Evolutionary conservation across 495 filamentous ascomycete genomes (phyloP), one percentile per base, ranked within the genome.

Genomic region (Trichoderma reesei): DNA sequence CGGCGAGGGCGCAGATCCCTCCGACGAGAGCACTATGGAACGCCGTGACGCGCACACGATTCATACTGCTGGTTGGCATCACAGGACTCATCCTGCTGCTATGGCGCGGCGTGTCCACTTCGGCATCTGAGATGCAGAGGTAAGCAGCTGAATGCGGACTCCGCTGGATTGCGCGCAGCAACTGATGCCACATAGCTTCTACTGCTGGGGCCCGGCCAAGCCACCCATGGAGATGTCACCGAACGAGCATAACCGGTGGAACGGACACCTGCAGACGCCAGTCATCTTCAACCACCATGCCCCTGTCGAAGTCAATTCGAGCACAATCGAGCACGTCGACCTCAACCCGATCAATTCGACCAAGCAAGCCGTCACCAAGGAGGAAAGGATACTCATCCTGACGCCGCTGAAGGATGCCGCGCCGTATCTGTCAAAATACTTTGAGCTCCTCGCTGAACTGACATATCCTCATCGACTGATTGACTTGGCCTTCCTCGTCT

Each of bases 391-490:
- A n/a, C 86, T 98, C 59, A 89, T 98, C 69, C 85, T 98, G 70
- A 98, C 95, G 5, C 94, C 94, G 41, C 80, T 98, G 56, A 89
- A 92, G 75, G 92, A 98, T 75, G 95, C 94, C 67, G 82, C 90
- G 16, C 79, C 76, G 41, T 90, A 88, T 76, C 80, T 98, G 54
- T 80, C 82, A 60, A 88, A 92, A 75, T 92, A 98, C 76, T 98
- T 98, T 72, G 91, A 98, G 72, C 86, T 98, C 18, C 80, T 98
- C 66, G 86, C 86, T 67, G 85, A 94, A 74, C 80, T 98, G 67
- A 90, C 90, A 3, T 98, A 98, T 74, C 95, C 94, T 48, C 94
- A 98, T 79, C 79, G 96, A 54, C 83, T 98, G 33, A 98, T 98
- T 71, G 94, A 98, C 72, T 83, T 98, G 60, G 94, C 83, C 41